Percentiles rank a stretch among this genome's conserved stretches.
Conservation (phyloP, 169 alveolate genomes). For the Cyclospora cayetanensis region DNA sequence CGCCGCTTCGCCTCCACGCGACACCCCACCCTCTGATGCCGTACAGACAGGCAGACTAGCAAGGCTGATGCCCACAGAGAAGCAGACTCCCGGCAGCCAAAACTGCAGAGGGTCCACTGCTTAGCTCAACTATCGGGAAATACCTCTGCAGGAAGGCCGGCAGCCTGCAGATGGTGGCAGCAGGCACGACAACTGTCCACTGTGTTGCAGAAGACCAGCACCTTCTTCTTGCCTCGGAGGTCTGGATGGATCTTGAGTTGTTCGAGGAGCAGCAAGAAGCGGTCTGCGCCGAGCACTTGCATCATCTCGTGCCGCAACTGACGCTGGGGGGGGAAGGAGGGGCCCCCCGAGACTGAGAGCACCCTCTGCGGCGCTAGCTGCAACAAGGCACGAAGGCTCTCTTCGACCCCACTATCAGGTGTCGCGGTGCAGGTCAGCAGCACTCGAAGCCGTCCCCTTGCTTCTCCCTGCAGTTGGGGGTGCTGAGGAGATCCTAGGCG, state of each 20-base stretch:
- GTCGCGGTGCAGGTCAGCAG: conserved; percentile 58
- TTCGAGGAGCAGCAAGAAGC: conserved; percentile 40
- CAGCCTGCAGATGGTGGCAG: conserved; percentile 52
- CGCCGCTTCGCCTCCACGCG: too few relatives aligned
- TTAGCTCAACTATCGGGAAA: too few relatives aligned
- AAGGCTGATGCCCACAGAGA: too few relatives aligned
- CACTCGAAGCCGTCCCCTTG: not conserved
- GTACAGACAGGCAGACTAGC: too few relatives aligned
- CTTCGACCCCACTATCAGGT: conserved; percentile 56
- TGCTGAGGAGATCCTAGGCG: not conserved
- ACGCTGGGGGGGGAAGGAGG: conserved; percentile 7
- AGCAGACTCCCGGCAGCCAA: too few relatives aligned
- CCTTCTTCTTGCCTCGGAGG: conserved; percentile 39
- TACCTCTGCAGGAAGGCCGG: conserved; percentile 65
- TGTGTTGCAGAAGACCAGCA: conserved; percentile 65
- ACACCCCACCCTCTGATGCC: too few relatives aligned
- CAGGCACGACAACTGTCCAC: conserved; percentile 71
- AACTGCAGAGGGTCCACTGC: too few relatives aligned
- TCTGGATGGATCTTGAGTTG: conserved; percentile 39
- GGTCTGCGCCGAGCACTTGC: conserved; percentile 46
- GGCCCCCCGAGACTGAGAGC: conserved; percentile 52
- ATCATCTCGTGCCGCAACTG: conserved; percentile 70
- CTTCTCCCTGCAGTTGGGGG: not conserved
- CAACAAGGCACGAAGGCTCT: not conserved
- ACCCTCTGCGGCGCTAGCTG: conserved; percentile 2